Evolutionary conservation across 495 filamentous ascomycete species (phyloP).

Genomic region (Aspergillus haitiensis): DNA sequence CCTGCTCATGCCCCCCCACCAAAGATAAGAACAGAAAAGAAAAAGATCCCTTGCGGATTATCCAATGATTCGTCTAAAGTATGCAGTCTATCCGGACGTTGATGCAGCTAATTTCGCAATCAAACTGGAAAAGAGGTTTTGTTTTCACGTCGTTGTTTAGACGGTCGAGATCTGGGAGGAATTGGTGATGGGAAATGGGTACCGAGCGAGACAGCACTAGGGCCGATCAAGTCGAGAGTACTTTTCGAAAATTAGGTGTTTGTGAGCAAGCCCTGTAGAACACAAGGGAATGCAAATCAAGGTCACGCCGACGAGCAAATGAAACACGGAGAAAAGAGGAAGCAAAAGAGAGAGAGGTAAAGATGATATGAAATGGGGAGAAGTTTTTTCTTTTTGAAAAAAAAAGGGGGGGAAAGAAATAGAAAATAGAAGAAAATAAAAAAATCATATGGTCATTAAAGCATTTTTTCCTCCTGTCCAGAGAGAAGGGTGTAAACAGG

Average conservation of each 20-base stretch:
- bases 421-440: not conserved
- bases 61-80: slow-evolving; percentile 15
- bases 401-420: not conserved
- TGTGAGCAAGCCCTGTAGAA: not conserved
- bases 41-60: not conserved
- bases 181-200: slow-evolving; percentile 1
- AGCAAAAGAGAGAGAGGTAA: not conserved
- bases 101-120: slow-evolving; percentile 12
- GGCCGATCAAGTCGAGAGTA: slow-evolving; percentile 6
- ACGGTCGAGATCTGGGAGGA: slow-evolving; percentile 11
- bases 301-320: not conserved
- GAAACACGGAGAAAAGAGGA: slow-evolving; percentile 3
- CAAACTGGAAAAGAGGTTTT: not conserved
- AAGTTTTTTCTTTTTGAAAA: not conserved
- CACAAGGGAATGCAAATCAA: not conserved
- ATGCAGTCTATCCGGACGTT: slow-evolving; percentile 15
- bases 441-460: slow-evolving; percentile 12
- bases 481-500: slow-evolving; percentile 82
- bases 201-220: slow-evolving; percentile 8
- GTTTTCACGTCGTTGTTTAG: slow-evolving; percentile 6
- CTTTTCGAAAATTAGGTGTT: slow-evolving; percentile 3
- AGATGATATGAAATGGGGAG: too few species aligned
- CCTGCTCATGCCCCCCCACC: not conserved
- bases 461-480: slow-evolving; percentile 48
- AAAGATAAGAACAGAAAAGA: not conserved